A percentile compares a stretch with the other conserved stretches of the same genome.
Conservation (phyloP, 345 rosid genomes). For the Eucalyptus tenuipes region DNA sequence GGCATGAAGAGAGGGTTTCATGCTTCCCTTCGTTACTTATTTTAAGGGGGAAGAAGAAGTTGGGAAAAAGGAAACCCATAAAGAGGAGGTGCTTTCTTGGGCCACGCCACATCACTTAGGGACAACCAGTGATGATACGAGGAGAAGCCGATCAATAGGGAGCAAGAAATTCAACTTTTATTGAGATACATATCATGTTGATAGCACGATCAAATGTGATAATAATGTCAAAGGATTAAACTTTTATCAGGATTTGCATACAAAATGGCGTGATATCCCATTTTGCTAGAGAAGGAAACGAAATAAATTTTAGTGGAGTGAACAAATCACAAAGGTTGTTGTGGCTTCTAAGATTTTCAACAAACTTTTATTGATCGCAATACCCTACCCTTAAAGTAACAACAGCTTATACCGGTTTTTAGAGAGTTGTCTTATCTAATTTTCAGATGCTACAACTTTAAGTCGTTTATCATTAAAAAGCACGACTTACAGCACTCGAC, state of each 20-base stretch:
- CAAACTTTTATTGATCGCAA: not conserved
- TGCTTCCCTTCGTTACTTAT: not conserved
- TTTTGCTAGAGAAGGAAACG: not conserved
- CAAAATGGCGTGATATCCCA: not conserved
- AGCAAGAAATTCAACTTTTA: not conserved
- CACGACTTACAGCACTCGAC: not conserved
- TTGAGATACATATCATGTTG: not conserved
- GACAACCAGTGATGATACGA: not conserved
- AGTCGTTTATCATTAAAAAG: not conserved
- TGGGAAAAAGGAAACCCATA: not conserved
- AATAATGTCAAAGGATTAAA: too few species aligned
- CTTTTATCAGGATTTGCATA: too few species aligned
- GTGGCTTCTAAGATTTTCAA: not conserved
- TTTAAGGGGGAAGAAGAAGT: not conserved
- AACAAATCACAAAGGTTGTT: not conserved
- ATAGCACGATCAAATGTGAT: too few species aligned
- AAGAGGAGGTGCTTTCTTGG: not conserved
- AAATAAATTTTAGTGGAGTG: not conserved
- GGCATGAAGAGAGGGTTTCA: not conserved
- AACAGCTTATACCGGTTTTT: not conserved
- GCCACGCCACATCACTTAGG: not conserved
- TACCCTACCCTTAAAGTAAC: not conserved
- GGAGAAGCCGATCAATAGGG: not conserved
- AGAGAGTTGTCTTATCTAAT: not conserved
- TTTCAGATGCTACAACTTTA: not conserved